Evolutionary conservation across 1,139 yeast species (phyloP), one percentile per base, ranked within the genome.

Genomic region (Geotrichum histeridarum): DNA sequence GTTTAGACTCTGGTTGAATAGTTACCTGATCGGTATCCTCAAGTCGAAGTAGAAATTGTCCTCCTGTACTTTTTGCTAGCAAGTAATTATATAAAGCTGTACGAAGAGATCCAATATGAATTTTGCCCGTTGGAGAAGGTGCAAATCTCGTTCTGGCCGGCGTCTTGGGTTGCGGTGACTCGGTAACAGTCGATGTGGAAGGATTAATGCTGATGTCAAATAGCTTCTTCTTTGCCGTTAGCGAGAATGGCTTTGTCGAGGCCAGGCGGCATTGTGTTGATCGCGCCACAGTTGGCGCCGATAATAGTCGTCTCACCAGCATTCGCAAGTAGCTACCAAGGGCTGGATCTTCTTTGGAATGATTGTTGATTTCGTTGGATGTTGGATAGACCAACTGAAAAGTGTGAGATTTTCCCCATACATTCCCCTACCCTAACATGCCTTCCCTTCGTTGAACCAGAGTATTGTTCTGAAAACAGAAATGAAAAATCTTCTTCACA

Each of bases 111-210:
- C 99, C 99, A 55, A 94, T 69, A 67, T 93, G 99, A 39, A 94
- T 75, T 59, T 80, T 80, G 0, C 99, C 99, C 0, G 99, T 93
- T 0, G 99, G 99, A 1, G 98, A 91, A 0, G 99, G 99, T 0
- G 99, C 99, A 71, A 93, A 93, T 61, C 99, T 73, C 1, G 98
- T 89, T 59, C 96, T 71, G 0, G 84, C 96, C 0, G 96, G 95
- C 0, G 64, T 49, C 0, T 59, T 59, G 1, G 84, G 83, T 42
- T 79, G 83, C 7, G 39, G 17, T 12, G 53, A 38, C 8, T 4
- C 39, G 4, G 38, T 8, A 11, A 15, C 12, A 22, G 42, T 27
- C 2, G 32, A 7, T 14, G 42, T 17, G 44, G 36, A 44, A 36
- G 42, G 12, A 50, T 46, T 38, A 57, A 12, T 14, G 27, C 38